Evolutionary conservation across 495 filamentous ascomycete genomes (phyloP).

Genomic region (Aspergillus sclerotiicarbonarius): DNA sequence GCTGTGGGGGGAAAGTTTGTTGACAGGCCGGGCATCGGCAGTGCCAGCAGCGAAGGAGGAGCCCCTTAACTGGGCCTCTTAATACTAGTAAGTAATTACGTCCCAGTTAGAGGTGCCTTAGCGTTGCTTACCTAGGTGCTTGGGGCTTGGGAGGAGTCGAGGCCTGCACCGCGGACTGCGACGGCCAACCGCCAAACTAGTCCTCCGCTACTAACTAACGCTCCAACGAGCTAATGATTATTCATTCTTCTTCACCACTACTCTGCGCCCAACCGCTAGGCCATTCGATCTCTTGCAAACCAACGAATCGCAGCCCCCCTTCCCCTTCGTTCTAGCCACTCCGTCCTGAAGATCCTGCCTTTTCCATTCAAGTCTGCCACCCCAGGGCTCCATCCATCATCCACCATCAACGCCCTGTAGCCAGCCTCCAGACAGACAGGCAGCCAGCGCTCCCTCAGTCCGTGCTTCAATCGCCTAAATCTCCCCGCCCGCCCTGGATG

Average conservation of each 20-base stretch:
- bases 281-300: background rate
- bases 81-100: no score
- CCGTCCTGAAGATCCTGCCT: conserved; percentile 18
- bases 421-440: conserved; percentile 3
- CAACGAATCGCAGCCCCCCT: conserved; percentile 2
- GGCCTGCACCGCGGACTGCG: background rate
- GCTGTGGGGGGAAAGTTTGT: conserved; percentile 24
- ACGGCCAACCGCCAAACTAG: background rate
- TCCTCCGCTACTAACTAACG: background rate
- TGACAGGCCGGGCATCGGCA: conserved; percentile 8
- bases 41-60: background rate
- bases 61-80: conserved; percentile 9
- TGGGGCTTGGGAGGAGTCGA: conserved; percentile 4
- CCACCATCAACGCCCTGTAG: background rate
- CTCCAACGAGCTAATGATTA: background rate
- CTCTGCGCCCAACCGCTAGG: background rate
- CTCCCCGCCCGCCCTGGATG: conserved; percentile 37
- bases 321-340: conserved; percentile 12
- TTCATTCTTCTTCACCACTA: background rate
- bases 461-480: conserved; percentile 5
- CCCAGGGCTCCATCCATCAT: conserved; percentile 10
- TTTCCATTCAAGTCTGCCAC: conserved; percentile 12
- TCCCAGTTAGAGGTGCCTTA: no score
- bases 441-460: conserved; percentile 4
- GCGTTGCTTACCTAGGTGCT: background rate